Base-by-base conservation (phyloP, 306 rosid genomes). In the Prunus mongolica region DNA sequence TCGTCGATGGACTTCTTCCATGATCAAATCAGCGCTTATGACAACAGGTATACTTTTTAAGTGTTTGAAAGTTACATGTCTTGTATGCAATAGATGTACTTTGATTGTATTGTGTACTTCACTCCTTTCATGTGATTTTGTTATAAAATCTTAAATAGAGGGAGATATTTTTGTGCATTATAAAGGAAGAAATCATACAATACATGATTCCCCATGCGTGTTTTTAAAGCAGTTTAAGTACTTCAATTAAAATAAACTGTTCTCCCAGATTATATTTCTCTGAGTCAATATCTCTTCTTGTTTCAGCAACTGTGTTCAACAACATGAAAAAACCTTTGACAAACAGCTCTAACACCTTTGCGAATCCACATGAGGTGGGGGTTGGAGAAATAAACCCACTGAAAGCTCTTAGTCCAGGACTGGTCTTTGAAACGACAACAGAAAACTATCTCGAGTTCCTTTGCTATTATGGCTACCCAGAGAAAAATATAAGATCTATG, bases 21-120 rank as follows among this genome's bases (percentile, higher is more conserved):
- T 89, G 89, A 81, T 92, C 86, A 92, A 88, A 87, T 95, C 98
- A 50, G 96, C 98, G 60, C 89, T 95, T 8, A 95, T 92, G 98
- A 92, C 98, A 69, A 88, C 98, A 85, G 98, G 98, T 94, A 75
- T 56, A 22, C 65, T 38, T 38, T 38, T 38, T 38, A 38, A 6
- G 52, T 3, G 11, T 49, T 46, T 14, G 77, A 60, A 19, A 4
- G 45, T 45, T 12, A 8, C 3, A 11, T 18, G 6, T 45, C 45
- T 8, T 41, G 16, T 38, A 38, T 41, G 67, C 55, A 55, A 6
- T 5, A 4, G 14, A 56, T 41, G 3, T 15, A 45, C 19, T 4
- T 46, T 22, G 22, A 46, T 10, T 38, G 24, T 14, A 14, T 45
- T 68, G 18, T 24, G 34, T 45, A 38, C 72, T 2, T 67, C 49